Percentiles rank a stretch among this genome's conserved stretches.
Conservation (phyloP, 2,329 filamentous ascomycete species). For the Leptographium radiaticola region DNA sequence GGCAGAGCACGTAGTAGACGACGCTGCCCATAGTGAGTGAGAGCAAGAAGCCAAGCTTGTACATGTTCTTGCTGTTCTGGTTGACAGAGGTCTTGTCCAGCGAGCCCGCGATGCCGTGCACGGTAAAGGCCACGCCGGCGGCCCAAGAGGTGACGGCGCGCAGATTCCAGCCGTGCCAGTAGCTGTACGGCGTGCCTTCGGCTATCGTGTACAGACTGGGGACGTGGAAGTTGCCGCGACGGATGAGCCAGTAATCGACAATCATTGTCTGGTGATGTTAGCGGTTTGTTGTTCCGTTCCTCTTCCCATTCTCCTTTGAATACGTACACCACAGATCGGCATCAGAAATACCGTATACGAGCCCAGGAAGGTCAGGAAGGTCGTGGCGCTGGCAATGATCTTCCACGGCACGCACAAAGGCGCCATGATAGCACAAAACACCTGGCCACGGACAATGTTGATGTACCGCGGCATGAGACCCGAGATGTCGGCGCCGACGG, state of each 20-base stretch:
- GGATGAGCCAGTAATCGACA: conserved; percentile 13
- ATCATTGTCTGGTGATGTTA: conserved; percentile 4
- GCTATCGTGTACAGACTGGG: background rate
- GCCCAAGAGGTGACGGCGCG: conserved; percentile 21
- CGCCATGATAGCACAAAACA: conserved; percentile 24
- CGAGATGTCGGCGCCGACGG: conserved; percentile 25
- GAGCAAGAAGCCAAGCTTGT: conserved; percentile 20
- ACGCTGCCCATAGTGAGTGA: conserved; percentile 16
- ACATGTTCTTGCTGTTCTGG: conserved; percentile 17
- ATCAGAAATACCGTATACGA: conserved; percentile 27
- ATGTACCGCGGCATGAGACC: conserved; percentile 27
- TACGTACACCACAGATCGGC: conserved; percentile 18
- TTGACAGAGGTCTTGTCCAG: conserved; percentile 17
- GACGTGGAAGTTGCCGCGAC: conserved; percentile 6
- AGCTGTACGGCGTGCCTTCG: conserved; percentile 12
- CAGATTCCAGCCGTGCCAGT: conserved; percentile 19
- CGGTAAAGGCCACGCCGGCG: conserved; percentile 19
- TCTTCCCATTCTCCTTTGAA: background rate
- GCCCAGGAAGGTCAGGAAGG: conserved; percentile 28
- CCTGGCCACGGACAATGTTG: conserved; percentile 27
- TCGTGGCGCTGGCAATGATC: conserved; percentile 24
- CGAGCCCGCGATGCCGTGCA: conserved; percentile 21
- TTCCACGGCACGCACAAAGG: conserved; percentile 27
- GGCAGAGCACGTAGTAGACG: conserved; percentile 14
- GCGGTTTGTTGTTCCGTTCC: background rate